A percentile compares a stretch with the other conserved stretches of the same genome.
phyloP scores from a whole-genome alignment of 495 filamentous ascomycete genomes.

The Achaetomiella virescens region DNA sequence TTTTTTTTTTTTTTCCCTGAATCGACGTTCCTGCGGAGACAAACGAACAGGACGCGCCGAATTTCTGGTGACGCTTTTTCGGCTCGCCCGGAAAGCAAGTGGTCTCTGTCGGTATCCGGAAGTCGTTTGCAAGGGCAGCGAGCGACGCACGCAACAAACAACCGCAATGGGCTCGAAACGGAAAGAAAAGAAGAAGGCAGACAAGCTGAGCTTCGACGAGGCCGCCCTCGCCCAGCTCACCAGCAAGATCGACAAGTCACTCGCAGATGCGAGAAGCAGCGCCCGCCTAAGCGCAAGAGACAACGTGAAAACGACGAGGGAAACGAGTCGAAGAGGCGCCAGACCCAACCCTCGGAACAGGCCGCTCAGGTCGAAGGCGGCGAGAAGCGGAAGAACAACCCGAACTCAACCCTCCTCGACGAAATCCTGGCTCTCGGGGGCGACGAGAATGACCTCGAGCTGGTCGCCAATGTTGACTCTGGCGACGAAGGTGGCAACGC shows the following conservation, averaged over 20 bases:
- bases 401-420: slow-evolving; percentile 43
- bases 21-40: no score
- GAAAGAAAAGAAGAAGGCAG: slow-evolving; percentile 19
- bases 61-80: no score
- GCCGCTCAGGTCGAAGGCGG: slow-evolving; percentile 19
- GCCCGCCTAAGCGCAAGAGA: slow-evolving; percentile 42
- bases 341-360: slow-evolving; percentile 30
- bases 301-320: slow-evolving; percentile 24
- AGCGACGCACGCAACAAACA: not conserved
- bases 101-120: not conserved
- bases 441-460: slow-evolving; percentile 64
- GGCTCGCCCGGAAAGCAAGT: no score
- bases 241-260: slow-evolving; percentile 55
- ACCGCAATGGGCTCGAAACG: slow-evolving; percentile 22
- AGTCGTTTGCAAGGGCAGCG: not conserved
- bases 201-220: slow-evolving; percentile 50
- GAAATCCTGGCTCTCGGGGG: slow-evolving; percentile 75
- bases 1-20: not conserved
- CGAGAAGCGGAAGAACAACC: slow-evolving; percentile 16
- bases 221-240: slow-evolving; percentile 57
- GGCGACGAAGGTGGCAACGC: slow-evolving; percentile 52
- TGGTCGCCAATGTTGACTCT: slow-evolving; percentile 57
- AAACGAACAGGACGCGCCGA: no score
- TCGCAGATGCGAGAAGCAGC: slow-evolving; percentile 26
- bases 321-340: slow-evolving; percentile 46